A percentile compares a stretch with the other conserved stretches of the same genome.
Evolutionary conservation across 2,329 filamentous ascomycete genomes (phyloP).

Genomic region (Rhynchosporium agropyri): DNA sequence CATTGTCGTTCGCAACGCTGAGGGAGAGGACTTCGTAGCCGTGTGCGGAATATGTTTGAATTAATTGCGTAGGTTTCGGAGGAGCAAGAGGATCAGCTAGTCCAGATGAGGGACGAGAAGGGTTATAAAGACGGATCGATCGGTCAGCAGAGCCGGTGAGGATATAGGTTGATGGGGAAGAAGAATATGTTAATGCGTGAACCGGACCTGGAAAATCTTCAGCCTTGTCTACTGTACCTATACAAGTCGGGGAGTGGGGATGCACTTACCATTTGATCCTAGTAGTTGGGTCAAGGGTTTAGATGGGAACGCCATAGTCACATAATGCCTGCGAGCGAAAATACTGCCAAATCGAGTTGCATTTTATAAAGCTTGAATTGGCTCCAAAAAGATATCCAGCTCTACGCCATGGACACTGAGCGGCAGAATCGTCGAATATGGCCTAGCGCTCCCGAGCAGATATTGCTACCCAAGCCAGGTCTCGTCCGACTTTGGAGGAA

Average conservation of each 20-base stretch:
- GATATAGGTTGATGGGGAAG: constrained; percentile 73
- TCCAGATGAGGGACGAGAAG: constrained; percentile 52
- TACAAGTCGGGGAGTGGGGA: neutral
- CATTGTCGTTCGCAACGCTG: constrained; percentile 73
- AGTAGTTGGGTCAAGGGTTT: constrained; percentile 57
- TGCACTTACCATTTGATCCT: constrained; percentile 59
- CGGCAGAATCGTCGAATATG: neutral
- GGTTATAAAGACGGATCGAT: constrained; percentile 84
- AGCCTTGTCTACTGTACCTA: constrained; percentile 2
- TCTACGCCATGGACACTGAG: too few relatives aligned
- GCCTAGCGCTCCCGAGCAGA: neutral
- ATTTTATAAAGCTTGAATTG: neutral
- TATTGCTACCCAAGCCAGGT: neutral
- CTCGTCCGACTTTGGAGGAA: neutral
- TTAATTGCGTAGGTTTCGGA: constrained; percentile 54
- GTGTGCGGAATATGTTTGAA: constrained; percentile 88
- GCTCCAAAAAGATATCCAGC: neutral
- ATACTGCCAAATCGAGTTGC: neutral
- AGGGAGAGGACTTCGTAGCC: constrained; percentile 90
- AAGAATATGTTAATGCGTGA: constrained; percentile 73
- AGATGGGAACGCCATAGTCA: constrained; percentile 46
- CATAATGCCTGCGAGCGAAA: neutral
- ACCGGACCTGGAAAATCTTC: constrained; percentile 59
- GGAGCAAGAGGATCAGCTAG: constrained; percentile 45
- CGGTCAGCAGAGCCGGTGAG: constrained; percentile 87